A percentile compares a stretch with the other conserved stretches of the same genome.
Evolutionary conservation across 2,329 filamentous ascomycete species (phyloP).

Genomic region (Colletotrichum tamarilloi): DNA sequence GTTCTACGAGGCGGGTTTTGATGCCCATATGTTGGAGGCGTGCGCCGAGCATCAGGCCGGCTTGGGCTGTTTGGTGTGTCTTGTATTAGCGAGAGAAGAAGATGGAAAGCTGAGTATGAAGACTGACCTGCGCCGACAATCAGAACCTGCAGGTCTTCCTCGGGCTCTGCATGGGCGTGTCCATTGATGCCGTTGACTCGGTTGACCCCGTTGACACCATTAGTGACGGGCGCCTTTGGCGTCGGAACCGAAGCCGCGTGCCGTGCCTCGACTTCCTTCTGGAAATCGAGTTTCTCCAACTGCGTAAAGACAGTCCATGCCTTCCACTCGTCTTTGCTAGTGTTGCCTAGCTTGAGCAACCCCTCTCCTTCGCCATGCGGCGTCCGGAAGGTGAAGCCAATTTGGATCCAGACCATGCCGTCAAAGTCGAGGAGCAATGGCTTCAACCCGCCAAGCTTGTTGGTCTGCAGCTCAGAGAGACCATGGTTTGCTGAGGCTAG

Average conservation of each 20-base stretch:
- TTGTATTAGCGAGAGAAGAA: neutral
- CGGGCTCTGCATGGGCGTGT: conserved; percentile 38
- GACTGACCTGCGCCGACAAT: conserved; percentile 51
- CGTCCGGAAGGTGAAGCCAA: conserved; percentile 37
- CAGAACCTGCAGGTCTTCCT: conserved; percentile 48
- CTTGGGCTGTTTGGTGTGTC: conserved; percentile 46
- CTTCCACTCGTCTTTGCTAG: conserved; percentile 37
- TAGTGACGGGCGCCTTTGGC: neutral
- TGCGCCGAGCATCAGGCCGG: conserved; percentile 52
- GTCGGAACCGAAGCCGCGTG: neutral
- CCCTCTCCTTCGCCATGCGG: conserved; percentile 38
- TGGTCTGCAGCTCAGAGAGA: conserved; percentile 11
- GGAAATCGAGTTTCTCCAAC: conserved; percentile 39
- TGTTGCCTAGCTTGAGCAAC: conserved; percentile 37
- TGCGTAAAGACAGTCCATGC: conserved; percentile 41
- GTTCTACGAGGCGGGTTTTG: conserved; percentile 54
- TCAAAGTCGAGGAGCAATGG: conserved; percentile 34
- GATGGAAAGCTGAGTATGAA: neutral
- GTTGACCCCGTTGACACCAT: neutral
- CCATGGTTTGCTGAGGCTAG: conserved; percentile 20
- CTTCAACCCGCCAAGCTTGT: conserved; percentile 27
- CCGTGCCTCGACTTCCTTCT: conserved; percentile 29
- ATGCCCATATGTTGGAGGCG: conserved; percentile 43
- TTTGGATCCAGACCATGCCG: conserved; percentile 35
- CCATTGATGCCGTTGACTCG: conserved; percentile 40